Conservation (phyloP, 257 asterid species). For the Nicotiana tabacum region DNA sequence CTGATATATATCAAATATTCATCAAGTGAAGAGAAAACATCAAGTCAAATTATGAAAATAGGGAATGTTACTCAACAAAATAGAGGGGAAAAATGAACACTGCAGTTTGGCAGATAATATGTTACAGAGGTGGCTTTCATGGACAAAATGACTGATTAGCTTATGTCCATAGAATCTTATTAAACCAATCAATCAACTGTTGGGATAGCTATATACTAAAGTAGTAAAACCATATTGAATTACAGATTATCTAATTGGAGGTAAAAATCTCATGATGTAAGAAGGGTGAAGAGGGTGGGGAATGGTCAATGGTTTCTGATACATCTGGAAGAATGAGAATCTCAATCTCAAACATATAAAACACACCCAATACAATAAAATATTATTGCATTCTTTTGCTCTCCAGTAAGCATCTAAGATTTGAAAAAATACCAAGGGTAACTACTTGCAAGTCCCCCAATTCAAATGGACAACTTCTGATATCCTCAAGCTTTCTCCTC, state of each 20-base stretch:
- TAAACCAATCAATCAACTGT: background rate
- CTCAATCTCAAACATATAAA: background rate
- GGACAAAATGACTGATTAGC: background rate
- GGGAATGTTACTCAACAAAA: background rate
- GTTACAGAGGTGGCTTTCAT: background rate
- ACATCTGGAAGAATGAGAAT: conserved; percentile 2
- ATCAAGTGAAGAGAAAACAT: background rate
- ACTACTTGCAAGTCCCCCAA: conserved; percentile 63
- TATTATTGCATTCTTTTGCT: background rate
- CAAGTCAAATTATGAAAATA: background rate
- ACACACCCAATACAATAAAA: background rate
- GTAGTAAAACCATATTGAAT: background rate
- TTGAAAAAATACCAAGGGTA: conserved; percentile 48
- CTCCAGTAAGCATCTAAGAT: background rate
- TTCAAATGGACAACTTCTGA: conserved; percentile 55
- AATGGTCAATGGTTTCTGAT: background rate
- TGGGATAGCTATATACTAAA: background rate
- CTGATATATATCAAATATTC: background rate
- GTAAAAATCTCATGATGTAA: background rate
- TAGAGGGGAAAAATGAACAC: background rate
- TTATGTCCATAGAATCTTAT: background rate
- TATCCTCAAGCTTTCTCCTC: conserved; percentile 49
- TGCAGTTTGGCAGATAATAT: background rate
- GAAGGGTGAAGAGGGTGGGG: background rate
- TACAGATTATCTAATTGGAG: background rate